A percentile compares a stretch with the other conserved stretches of the same genome.
Evolutionary conservation across 345 rosid species (phyloP).

Genomic region (Nasturtium officinale): DNA sequence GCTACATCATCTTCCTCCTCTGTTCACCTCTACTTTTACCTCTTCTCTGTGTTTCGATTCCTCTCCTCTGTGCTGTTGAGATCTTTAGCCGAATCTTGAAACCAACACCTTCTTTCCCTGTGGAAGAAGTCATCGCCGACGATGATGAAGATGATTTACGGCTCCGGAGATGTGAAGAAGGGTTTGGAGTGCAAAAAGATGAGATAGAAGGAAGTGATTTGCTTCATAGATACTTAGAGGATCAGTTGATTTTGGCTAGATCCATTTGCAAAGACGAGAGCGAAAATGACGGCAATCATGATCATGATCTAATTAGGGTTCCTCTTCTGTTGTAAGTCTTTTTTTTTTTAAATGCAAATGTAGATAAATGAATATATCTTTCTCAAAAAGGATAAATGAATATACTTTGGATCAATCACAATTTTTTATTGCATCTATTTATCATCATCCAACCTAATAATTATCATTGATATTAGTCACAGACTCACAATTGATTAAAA

Average conservation of each 20-base stretch:
- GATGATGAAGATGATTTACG: conserved; percentile 46
- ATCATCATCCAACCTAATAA: too few species aligned
- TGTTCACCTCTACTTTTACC: conserved; percentile 67
- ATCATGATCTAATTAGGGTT: conserved; percentile 36
- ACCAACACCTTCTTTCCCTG: conserved; percentile 14
- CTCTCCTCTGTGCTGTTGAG: conserved; percentile 56
- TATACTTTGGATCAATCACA: not conserved
- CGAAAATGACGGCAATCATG: conserved; percentile 37
- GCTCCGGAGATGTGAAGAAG: conserved; percentile 61
- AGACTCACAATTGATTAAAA: too few species aligned
- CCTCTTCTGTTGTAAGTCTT: conserved; percentile 49
- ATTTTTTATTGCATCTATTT: too few species aligned
- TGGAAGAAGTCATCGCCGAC: not conserved
- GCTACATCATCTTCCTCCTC: conserved; percentile 50
- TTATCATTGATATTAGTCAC: too few species aligned
- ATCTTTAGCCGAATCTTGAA: conserved; percentile 40
- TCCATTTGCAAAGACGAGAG: conserved; percentile 42
- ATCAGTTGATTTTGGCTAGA: conserved; percentile 60
- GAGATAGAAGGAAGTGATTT: conserved; percentile 47
- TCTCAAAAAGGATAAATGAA: too few species aligned
- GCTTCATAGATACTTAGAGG: conserved; percentile 68
- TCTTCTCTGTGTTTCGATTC: conserved; percentile 54
- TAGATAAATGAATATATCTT: conserved; percentile 1
- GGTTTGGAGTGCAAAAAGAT: conserved; percentile 39
- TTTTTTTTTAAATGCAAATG: conserved; percentile 1